Evolutionary conservation across 73 alveolate genomes (phyloP), one percentile per base, ranked within the genome.

Genomic region (Paramecium sonneborni): DNA sequence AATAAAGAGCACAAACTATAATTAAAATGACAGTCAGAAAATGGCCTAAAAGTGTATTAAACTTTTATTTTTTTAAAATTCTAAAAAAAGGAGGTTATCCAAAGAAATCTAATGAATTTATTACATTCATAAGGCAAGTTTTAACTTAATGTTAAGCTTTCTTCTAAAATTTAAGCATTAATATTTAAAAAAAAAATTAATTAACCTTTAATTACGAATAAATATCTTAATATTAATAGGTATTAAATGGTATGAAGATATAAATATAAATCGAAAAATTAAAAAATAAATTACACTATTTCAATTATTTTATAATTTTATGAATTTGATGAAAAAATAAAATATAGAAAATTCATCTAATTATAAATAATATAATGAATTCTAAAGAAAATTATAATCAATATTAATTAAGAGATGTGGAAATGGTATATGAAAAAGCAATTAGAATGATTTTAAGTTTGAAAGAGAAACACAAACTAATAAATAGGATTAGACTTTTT

Each of bases 81-180:
- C 84, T 24, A 62, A 62, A 62, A 62, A 30, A 32, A 23, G 84
- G 84, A 11, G 84, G 84, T 62, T 30, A 26, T 28, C 84, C 84
- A 24, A 62, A 62, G 12, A 62, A 32, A 30, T 62, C 84, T 14
- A 62, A 62, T n/a, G 68, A 52, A 52, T 52, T 52, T 11, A 52
- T 30, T n/a, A 52, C 30, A 30, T 52, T 52, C 6, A 52, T 28
- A 52, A 52, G 18, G 68, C 68, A 52, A 2, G 30, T 30, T 52
- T 52, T 52, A 30, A 52, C 18, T 52, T 18, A 28, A 52, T 52
- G 20, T 52, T 21, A n/a, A 6, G 68, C 15, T 52, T 30, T 52
- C 68, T 52, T 52, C 23, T 52, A 18, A 52, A 52, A 52, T 52
- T 52, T 52, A 18, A 52, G 34, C 68, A 52, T 52, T 21, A 18